Conservation (phyloP, 805 yeast species). For the Wickerhamiella bombiphila region DNA sequence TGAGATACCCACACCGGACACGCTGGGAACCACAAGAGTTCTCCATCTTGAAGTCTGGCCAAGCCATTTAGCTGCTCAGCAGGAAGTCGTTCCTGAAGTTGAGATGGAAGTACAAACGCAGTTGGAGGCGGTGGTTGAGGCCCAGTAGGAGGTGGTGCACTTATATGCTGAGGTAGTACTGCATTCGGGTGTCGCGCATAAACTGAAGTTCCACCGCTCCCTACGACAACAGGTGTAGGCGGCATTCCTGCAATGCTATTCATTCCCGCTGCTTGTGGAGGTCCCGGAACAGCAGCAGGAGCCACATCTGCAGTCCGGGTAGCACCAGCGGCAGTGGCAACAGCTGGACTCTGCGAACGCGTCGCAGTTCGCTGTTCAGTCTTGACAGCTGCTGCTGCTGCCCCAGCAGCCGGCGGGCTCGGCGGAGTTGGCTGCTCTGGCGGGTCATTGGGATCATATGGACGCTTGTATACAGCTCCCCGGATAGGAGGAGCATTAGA, state of each 20-base stretch:
- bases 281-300: background rate
- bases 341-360: slow-evolving; percentile 1
- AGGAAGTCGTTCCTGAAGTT: slow-evolving; percentile 12
- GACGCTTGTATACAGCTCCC: slow-evolving; percentile 77
- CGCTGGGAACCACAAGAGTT: slow-evolving; percentile 19
- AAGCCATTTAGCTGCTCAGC: slow-evolving; percentile 10
- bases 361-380: background rate
- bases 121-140: slow-evolving; percentile 14
- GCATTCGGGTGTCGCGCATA: too few species aligned
- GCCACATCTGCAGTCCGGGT: background rate
- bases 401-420: slow-evolving; percentile 17
- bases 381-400: slow-evolving; percentile 9
- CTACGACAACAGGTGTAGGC: too few species aligned
- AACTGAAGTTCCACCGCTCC: background rate
- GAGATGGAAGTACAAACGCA: slow-evolving; percentile 18
- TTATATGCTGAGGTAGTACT: background rate
- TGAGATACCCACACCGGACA: slow-evolving; percentile 18
- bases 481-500: slow-evolving; percentile 86
- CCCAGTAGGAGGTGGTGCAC: background rate
- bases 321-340: background rate
- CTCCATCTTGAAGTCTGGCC: slow-evolving; percentile 16
- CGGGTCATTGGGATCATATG: slow-evolving; percentile 65
- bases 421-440: slow-evolving; percentile 47
- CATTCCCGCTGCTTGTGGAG: background rate
- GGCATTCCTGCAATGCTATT: background rate